Conservation (phyloP, 1,139 yeast species). For the Candida labiduridarum region DNA sequence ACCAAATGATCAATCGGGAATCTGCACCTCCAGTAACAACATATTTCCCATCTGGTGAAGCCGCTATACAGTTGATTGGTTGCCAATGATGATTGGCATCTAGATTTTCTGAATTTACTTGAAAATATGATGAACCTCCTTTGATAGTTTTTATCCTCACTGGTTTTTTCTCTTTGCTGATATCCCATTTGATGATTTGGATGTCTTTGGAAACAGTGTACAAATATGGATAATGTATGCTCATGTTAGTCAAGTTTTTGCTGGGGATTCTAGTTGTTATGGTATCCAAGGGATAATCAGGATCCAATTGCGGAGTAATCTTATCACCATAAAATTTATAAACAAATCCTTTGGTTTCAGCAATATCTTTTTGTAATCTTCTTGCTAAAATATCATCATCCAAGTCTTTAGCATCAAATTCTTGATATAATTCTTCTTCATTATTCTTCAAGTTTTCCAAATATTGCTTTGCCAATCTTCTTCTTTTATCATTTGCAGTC, state of each 20-base stretch:
- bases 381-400: slow-evolving; percentile 84
- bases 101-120: slow-evolving; percentile 38
- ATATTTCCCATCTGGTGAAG: slow-evolving; percentile 82
- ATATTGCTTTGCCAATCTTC: slow-evolving; percentile 92
- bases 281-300: slow-evolving; percentile 19
- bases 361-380: slow-evolving; percentile 84
- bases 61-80: slow-evolving; percentile 77
- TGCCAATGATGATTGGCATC: slow-evolving; percentile 68
- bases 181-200: slow-evolving; percentile 77
- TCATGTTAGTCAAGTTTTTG: slow-evolving; percentile 55
- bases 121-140: slow-evolving; percentile 56
- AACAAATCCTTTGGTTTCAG: slow-evolving; percentile 82
- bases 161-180: slow-evolving; percentile 49
- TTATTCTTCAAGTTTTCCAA: slow-evolving; percentile 73
- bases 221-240: slow-evolving; percentile 58
- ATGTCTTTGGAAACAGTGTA: slow-evolving; percentile 86
- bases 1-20: slow-evolving; percentile 81
- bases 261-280: slow-evolving; percentile 60
- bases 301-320: slow-evolving; percentile 43
- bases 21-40: slow-evolving; percentile 93
- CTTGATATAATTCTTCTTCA: slow-evolving; percentile 48
- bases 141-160: slow-evolving; percentile 61
- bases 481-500: slow-evolving; percentile 88
- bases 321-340: slow-evolving; percentile 66
- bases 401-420: slow-evolving; percentile 89